Percentiles rank a stretch among this genome's conserved stretches.
Conservation (phyloP, 2,329 filamentous ascomycete species). For the Pyrenochaeta sp. region DNA sequence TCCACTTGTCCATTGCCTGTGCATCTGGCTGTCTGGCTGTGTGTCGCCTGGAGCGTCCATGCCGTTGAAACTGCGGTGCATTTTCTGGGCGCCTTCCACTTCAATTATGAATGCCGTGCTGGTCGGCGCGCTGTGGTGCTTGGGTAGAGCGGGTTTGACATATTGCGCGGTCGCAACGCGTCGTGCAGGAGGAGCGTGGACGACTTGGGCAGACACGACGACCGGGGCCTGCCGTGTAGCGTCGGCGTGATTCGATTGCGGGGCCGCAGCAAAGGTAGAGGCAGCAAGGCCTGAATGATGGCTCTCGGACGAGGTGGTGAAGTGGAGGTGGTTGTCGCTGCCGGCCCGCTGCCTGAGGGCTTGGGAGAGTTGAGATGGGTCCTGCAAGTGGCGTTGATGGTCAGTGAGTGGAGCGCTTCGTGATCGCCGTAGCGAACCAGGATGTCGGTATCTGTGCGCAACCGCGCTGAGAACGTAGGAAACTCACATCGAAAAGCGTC, state of each 20-base stretch:
- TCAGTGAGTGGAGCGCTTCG: conserved; percentile 31
- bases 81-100: conserved; percentile 27
- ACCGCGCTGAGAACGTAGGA: conserved; percentile 18
- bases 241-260: conserved; percentile 6
- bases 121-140: conserved; percentile 44
- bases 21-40: conserved; percentile 58
- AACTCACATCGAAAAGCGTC: conserved; percentile 45
- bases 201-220: conserved; percentile 17
- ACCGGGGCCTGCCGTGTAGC: conserved; percentile 19
- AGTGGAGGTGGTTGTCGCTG: conserved; percentile 28
- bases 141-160: conserved; percentile 41
- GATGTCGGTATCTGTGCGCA: conserved; percentile 28
- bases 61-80: conserved; percentile 50
- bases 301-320: conserved; percentile 36
- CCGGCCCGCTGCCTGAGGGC: conserved; percentile 45
- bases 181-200: conserved; percentile 29
- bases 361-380: conserved; percentile 49
- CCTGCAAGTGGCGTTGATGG: conserved; percentile 33
- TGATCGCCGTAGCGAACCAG: conserved; percentile 36
- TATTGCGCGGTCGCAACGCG: conserved; percentile 39
- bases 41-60: conserved; percentile 54
- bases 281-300: conserved; percentile 16
- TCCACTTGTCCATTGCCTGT: conserved; percentile 50
- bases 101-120: conserved; percentile 29
- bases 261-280: conserved; percentile 13